Conservation (phyloP, 1,139 yeast genomes). For the Kazachstania sp. region DNA sequence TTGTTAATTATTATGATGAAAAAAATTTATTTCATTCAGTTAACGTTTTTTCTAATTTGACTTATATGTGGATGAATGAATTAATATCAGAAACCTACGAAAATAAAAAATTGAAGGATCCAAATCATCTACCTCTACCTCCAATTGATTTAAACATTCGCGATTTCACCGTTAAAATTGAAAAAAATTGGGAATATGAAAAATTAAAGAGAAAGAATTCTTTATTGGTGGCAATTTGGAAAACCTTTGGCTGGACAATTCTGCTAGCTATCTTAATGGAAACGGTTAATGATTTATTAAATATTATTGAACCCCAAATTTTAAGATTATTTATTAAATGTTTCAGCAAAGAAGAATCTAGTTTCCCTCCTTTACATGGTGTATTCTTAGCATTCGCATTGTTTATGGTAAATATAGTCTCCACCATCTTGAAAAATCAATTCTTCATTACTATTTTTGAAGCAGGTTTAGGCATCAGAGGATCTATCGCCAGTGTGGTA, state of each 20-base stretch:
- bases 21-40: conserved; percentile 33
- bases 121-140: conserved; percentile 47
- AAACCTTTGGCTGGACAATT: conserved; percentile 43
- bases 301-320: conserved; percentile 51
- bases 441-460: conserved; percentile 45
- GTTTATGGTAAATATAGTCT: conserved; percentile 40
- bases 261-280: conserved; percentile 40
- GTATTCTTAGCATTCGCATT: conserved; percentile 43
- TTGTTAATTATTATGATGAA: conserved; percentile 34
- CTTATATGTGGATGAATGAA: conserved; percentile 58
- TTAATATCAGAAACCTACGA: conserved; percentile 43
- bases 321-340: conserved; percentile 42
- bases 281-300: conserved; percentile 37
- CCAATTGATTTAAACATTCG: conserved; percentile 42
- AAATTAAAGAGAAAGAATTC: conserved; percentile 33
- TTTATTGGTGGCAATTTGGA: conserved; percentile 36
- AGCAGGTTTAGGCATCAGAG: conserved; percentile 44
- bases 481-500: conserved; percentile 42
- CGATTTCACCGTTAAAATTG: conserved; percentile 30
- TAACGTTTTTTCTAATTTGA: conserved; percentile 42
- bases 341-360: conserved; percentile 33
- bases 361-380: conserved; percentile 42
- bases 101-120: conserved; percentile 39
- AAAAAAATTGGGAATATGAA: conserved; percentile 35
- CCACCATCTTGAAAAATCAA: conserved; percentile 44